phyloP scores from a whole-genome alignment of 202 grass and related monocot genomes.

The Setaria italica region DNA sequence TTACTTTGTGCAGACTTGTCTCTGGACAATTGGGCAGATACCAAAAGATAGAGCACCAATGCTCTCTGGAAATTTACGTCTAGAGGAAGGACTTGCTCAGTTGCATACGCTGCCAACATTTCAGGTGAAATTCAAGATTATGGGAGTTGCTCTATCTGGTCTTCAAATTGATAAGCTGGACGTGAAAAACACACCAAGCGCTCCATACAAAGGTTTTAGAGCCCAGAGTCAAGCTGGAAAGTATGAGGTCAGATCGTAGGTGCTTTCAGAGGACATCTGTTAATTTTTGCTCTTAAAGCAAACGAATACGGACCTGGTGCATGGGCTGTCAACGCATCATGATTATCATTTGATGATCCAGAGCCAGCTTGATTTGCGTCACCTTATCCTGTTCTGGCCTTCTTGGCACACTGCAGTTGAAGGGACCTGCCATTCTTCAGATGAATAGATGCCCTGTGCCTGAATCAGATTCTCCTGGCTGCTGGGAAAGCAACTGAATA shows the following conservation, averaged over 20 bases:
- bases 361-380: not conserved
- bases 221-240: conserved; percentile 74
- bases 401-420: conserved; percentile 1
- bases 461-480: conserved; percentile 13
- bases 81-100: conserved; percentile 65
- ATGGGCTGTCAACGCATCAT: not conserved
- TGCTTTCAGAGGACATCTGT: not conserved
- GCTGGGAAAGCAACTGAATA: not conserved
- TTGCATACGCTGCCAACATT: conserved; percentile 76
- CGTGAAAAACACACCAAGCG: conserved; percentile 61
- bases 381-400: not conserved
- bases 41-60: conserved; percentile 93
- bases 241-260: conserved; percentile 75
- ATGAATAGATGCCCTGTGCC: not conserved
- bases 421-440: not conserved
- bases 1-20: conserved; percentile 67
- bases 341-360: not conserved
- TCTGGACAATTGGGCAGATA: conserved; percentile 89
- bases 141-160: conserved; percentile 89
- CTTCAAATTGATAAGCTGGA: conserved; percentile 96
- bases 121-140: conserved; percentile 90
- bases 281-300: not conserved
- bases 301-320: not conserved
- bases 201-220: conserved; percentile 87
- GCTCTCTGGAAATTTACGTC: conserved; percentile 79